Evolutionary conservation across 345 rosid species (phyloP).

Genomic region (Melaleuca quinquenervia): DNA sequence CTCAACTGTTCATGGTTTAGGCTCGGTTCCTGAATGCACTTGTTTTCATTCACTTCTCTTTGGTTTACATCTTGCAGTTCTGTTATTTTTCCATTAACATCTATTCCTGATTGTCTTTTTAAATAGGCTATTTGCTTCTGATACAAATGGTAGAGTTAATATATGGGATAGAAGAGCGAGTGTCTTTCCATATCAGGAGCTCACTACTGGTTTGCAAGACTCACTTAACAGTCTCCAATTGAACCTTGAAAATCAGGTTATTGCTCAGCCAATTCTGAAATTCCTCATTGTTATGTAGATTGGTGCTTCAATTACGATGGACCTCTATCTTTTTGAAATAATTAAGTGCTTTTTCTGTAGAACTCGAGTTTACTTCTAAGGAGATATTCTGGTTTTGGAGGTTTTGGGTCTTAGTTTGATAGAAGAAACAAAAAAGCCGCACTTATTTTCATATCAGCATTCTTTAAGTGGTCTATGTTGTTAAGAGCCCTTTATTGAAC

Average conservation of each 20-base stretch:
- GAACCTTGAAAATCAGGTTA: slow-evolving; percentile 68
- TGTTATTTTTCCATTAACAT: neutral
- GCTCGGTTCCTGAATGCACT: neutral
- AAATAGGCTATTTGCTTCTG: slow-evolving; percentile 67
- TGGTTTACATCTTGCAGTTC: neutral
- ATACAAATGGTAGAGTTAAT: slow-evolving; percentile 51
- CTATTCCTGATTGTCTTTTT: neutral
- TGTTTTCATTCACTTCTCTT: neutral
- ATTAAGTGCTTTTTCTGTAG: neutral
- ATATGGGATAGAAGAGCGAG: slow-evolving; percentile 82
- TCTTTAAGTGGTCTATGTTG: neutral
- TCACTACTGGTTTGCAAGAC: slow-evolving; percentile 28
- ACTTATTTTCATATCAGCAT: neutral
- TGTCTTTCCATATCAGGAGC: slow-evolving; percentile 56
- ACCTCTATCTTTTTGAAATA: neutral
- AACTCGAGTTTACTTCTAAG: neutral
- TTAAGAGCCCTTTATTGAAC: neutral
- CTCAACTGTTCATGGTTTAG: neutral
- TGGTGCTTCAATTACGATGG: neutral
- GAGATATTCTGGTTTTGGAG: neutral
- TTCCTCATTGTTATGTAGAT: neutral
- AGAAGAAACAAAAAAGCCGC: neutral
- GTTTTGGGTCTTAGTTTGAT: neutral
- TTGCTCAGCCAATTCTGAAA: neutral
- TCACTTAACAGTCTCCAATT: slow-evolving; percentile 54